Evolutionary conservation across 306 rosid genomes (phyloP).

Genomic region (Fragaria vesca): DNA sequence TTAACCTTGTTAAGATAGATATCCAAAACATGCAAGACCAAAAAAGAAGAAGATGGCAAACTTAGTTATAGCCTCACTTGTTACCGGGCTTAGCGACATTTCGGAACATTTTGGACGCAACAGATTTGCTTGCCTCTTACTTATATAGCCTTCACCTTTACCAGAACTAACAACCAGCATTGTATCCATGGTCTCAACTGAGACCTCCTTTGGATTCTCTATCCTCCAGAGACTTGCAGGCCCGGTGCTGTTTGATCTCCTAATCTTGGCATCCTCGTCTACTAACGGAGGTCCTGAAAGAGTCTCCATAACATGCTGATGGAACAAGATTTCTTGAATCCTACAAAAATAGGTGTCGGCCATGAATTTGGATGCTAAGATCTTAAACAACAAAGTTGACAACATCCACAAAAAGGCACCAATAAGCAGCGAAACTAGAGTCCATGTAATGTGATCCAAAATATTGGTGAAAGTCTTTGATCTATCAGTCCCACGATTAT

Average conservation of each 20-base stretch:
- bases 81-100: constrained; percentile 60
- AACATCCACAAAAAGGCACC: constrained; percentile 75
- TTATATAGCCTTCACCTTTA: constrained; percentile 60
- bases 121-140: constrained; percentile 87
- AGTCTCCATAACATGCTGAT: constrained; percentile 67
- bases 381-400: constrained; percentile 55
- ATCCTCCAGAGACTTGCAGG: too few relatives aligned
- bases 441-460: constrained; percentile 57
- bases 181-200: constrained; percentile 89
- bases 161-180: constrained; percentile 66
- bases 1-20: neutral
- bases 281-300: constrained; percentile 68
- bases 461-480: constrained; percentile 43
- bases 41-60: neutral
- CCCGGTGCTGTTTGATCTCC: neutral
- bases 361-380: constrained; percentile 67
- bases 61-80: constrained; percentile 44
- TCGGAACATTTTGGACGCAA: constrained; percentile 62
- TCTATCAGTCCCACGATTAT: constrained; percentile 40
- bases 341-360: constrained; percentile 74
- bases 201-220: constrained; percentile 56
- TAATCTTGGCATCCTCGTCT: constrained; percentile 31
- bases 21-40: neutral
- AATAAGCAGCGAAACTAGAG: constrained; percentile 60
- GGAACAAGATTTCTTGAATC: constrained; percentile 73